Conservation (phyloP, 139 green algal genomes). For the Micractinium conductrix region DNA sequence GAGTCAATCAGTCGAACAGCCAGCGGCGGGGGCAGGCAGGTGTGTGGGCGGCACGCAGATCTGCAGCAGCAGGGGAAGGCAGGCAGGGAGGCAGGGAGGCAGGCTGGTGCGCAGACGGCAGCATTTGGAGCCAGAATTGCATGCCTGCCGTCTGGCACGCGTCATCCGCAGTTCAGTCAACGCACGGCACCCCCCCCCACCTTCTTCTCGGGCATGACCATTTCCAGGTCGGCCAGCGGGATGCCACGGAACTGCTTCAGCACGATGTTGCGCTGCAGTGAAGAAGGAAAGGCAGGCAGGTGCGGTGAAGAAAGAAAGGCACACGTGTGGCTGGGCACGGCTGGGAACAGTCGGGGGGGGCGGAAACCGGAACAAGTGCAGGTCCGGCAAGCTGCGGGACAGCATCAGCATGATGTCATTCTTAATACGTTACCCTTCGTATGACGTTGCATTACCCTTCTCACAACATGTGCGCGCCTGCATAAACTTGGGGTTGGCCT, state of each 20-base stretch:
- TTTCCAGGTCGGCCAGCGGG: conserved; percentile 82
- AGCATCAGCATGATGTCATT: too few species aligned
- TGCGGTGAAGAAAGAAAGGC: neutral
- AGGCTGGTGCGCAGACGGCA: neutral
- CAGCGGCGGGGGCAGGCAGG: too few species aligned
- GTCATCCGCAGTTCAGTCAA: neutral
- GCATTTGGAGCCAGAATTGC: too few species aligned
- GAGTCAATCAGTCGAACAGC: too few species aligned
- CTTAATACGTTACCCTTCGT: too few species aligned
- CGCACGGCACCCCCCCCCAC: conserved; percentile 10
- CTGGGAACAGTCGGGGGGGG: too few species aligned
- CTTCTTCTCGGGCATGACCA: conserved; percentile 83
- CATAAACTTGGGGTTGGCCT: conserved; percentile 28
- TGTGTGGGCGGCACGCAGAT: neutral
- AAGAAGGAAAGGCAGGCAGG: neutral
- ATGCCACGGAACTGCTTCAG: conserved; percentile 78
- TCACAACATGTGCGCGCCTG: too few species aligned
- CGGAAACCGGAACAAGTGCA: too few species aligned
- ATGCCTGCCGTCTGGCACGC: too few species aligned
- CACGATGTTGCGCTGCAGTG: conserved; percentile 65
- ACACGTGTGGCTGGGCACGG: too few species aligned
- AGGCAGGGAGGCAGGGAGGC: neutral
- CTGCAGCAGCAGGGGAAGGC: neutral
- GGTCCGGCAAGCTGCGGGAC: too few species aligned
- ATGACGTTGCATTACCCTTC: too few species aligned